Base-by-base conservation (phyloP, 2,329 filamentous ascomycete genomes). In the Neocucurbitaria cava region DNA sequence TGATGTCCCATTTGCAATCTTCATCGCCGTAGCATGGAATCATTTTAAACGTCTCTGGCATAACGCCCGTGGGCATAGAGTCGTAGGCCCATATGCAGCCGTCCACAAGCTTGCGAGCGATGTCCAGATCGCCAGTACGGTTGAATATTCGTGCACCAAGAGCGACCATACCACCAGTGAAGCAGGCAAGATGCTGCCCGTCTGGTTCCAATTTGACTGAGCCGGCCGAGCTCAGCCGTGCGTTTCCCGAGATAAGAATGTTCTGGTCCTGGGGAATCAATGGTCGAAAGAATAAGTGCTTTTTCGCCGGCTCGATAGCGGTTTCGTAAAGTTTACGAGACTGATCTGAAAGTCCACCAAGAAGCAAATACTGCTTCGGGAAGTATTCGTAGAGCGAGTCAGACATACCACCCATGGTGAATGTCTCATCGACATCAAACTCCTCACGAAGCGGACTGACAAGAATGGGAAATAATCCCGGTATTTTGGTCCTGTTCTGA, bases 271-370 rank as follows among this genome's bases (percentile, higher is more conserved):
- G 79, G 6, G 86, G 83, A 18, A 87, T 83, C 85, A 95, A 89
- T 0, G 92, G 92, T 5, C 89, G 84, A 76, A 86, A 96, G 52
- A 96, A 85, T 9, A 96, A 81, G 72, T 90, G 83, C 60, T 91
- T 82, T 61, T 89, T 89, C 31, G 89, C 85, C 0, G 86, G 86
- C 5, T 88, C 84, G 26, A 88, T 84, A 3, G 87, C 84, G 52
- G 84, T 85, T 53, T 88, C 81, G 70, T 96, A 92, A 76, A 96
- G 84, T 18, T 82, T 83, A 56, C 83, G 81, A 73, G 96, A 96
- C 70, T 92, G 90, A 26, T 82, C 77, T 58, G 88, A 85, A 1
- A 87, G 81, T 0, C 92, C 92, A 52, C 91, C 90, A 2, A 96
- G 83, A 5, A 96, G 83, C 11, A 95, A 77, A 68, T 89, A 89